Evolutionary conservation across 371 early-diverging fungal genomes (phyloP), one percentile per base, ranked within the genome.

Genomic region (Actinomucor elegans): DNA sequence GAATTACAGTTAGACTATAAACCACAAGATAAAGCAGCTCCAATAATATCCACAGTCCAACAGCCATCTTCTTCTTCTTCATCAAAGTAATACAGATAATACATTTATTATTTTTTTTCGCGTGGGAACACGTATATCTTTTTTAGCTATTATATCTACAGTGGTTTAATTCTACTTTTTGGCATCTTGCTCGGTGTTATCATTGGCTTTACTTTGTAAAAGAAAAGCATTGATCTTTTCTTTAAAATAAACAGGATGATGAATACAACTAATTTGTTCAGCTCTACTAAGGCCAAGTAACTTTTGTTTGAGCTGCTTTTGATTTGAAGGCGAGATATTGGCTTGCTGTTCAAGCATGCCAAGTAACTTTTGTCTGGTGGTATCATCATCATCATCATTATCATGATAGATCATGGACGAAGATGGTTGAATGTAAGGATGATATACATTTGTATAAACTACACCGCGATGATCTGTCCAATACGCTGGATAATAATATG

Each of bases 201-300:
- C n/a, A n/a, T n/a, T n/a, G n/a, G n/a, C n/a, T n/a, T n/a, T n/a
- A n/a, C n/a, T n/a, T n/a, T n/a, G n/a, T 41, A 41, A 23, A 41
- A 26, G 12, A 14, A 41, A 41, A 11, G 26, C 26, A 26, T 1
- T 24, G 24, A 48, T 35, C 15, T 48, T 48, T 48, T 34, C 23
- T n/a, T 48, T 23, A 9, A 48, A 35, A 48, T 48, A 48, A 23
- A 24, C 8, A 0, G 24, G 11, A 35, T 48, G 8, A 26, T 48
- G 23, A 35, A 48, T 32, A 48, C 48, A 48, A 26, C 24, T 34
- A 3, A 24, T 35, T 48, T 48, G 48, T 9, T 48, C 48, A n/a
- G 5, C 21, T 20, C 20, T n/a, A 38, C 21, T 21, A 10, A 38
- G 21, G 4, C 21, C 6, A 10, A 4, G 2, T 38, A 38, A n/a